A percentile compares a stretch with the other conserved stretches of the same genome.
Evolutionary conservation across 2,329 filamentous ascomycete species (phyloP).

Genomic region (Colletotrichum chrysophilum): DNA sequence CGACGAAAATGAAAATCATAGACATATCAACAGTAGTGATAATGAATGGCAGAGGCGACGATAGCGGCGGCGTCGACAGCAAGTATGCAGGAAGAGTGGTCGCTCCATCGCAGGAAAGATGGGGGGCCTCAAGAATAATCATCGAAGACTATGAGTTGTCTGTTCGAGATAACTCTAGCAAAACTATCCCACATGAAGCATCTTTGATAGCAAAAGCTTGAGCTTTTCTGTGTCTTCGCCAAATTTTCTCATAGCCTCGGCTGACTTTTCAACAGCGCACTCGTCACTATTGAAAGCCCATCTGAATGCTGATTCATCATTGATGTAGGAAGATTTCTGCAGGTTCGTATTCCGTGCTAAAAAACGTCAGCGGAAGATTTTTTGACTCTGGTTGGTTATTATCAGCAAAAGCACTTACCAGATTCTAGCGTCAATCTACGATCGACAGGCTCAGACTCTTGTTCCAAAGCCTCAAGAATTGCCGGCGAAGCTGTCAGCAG

Average conservation of each 20-base stretch:
- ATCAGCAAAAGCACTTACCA: neutral
- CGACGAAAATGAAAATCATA: neutral
- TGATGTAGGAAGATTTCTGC: conserved; percentile 72
- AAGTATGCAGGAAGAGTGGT: neutral
- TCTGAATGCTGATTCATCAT: conserved; percentile 74
- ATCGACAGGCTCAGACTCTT: neutral
- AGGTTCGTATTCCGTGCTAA: neutral
- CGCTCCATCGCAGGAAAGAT: neutral
- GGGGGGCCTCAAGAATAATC: accelerated
- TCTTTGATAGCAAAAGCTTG: conserved; percentile 65
- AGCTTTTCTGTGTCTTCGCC: conserved; percentile 76
- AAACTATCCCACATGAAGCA: neutral
- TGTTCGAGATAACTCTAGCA: neutral
- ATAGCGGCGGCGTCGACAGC: too few species aligned
- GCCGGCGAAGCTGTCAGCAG: neutral
- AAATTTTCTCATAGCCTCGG: conserved; percentile 82
- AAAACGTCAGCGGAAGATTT: neutral
- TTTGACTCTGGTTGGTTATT: neutral
- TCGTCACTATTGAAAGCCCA: conserved; percentile 83
- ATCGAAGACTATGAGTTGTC: neutral
- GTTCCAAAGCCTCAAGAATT: neutral
- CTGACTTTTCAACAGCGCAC: conserved; percentile 81
- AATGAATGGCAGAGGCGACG: neutral
- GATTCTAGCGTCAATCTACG: neutral
- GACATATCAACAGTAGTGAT: accelerated